phyloP scores from a whole-genome alignment of 2,329 filamentous ascomycete genomes.

The Penicillium decumbens region DNA sequence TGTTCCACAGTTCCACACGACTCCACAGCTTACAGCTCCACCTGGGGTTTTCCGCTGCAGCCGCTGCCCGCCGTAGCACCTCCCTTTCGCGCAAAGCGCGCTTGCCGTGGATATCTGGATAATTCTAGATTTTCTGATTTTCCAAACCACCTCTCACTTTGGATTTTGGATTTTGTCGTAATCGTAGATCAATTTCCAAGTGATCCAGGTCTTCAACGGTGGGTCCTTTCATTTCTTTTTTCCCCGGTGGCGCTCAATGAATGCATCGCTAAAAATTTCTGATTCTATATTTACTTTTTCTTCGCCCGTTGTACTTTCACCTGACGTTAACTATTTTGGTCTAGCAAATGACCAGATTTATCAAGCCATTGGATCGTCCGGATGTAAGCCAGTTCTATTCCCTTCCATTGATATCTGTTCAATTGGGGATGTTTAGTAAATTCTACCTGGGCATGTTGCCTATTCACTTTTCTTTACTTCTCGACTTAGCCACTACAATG shows the following conservation, averaged over 20 bases:
- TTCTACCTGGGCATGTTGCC: background rate
- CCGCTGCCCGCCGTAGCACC: conserved; percentile 18
- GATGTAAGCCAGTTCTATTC: background rate
- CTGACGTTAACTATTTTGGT: background rate
- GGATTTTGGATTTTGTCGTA: background rate
- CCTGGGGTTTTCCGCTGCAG: conserved; percentile 36
- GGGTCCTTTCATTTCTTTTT: conserved; percentile 8
- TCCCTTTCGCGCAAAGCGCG: conserved; percentile 36
- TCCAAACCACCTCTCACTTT: too few relatives aligned
- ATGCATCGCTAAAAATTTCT: background rate
- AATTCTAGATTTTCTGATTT: background rate
- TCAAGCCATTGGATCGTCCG: conserved; percentile 5
- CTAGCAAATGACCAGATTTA: background rate
- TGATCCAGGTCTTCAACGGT: too few relatives aligned
- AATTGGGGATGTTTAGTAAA: background rate
- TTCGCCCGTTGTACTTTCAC: conserved; percentile 1
- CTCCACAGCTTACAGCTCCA: conserved; percentile 8
- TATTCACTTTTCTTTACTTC: background rate
- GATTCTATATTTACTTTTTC: conserved; percentile 7
- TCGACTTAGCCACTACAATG: background rate
- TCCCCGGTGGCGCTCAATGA: background rate
- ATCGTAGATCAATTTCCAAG: conserved; percentile 4
- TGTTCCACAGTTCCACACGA: conserved; percentile 16
- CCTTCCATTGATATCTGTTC: too few relatives aligned
- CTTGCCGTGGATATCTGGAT: conserved; percentile 30